phyloP scores from a whole-genome alignment of 805 yeast species.

The Zygoascus ofunaensis region DNA sequence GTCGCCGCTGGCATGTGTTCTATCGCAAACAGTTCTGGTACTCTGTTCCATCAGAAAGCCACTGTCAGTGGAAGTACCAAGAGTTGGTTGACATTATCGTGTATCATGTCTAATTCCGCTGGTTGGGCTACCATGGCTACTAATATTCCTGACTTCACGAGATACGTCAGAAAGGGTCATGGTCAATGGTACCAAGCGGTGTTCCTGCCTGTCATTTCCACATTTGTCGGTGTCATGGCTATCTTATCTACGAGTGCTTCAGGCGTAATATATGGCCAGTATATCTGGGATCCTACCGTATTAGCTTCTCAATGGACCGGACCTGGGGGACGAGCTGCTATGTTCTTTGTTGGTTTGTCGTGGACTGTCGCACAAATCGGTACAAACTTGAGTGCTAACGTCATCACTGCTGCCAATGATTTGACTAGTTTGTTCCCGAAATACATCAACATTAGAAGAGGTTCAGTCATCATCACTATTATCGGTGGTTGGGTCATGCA shows the following conservation, averaged over 20 bases:
- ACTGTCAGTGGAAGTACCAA: constrained; percentile 16
- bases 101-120: constrained; percentile 21
- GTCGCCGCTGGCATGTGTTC: constrained; percentile 76
- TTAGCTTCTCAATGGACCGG: constrained; percentile 34
- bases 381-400: constrained; percentile 28
- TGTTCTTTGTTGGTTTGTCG: constrained; percentile 16
- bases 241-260: constrained; percentile 38
- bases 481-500: constrained; percentile 23
- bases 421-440: constrained; percentile 39
- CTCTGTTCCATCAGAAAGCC: constrained; percentile 49
- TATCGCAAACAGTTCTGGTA: constrained; percentile 70
- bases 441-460: constrained; percentile 37
- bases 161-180: constrained; percentile 9
- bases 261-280: constrained; percentile 34
- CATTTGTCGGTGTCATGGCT: constrained; percentile 30
- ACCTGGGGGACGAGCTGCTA: constrained; percentile 33
- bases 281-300: constrained; percentile 40
- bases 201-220: constrained; percentile 13
- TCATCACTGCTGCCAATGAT: constrained; percentile 43
- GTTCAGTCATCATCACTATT: constrained; percentile 28
- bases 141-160: constrained; percentile 25
- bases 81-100: constrained; percentile 17
- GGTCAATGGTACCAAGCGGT: constrained; percentile 13
- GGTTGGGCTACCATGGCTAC: constrained; percentile 27
- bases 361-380: constrained; percentile 15